Conservation (phyloP, 148 eudicot species). For the Rhododendron ferrugineum region DNA sequence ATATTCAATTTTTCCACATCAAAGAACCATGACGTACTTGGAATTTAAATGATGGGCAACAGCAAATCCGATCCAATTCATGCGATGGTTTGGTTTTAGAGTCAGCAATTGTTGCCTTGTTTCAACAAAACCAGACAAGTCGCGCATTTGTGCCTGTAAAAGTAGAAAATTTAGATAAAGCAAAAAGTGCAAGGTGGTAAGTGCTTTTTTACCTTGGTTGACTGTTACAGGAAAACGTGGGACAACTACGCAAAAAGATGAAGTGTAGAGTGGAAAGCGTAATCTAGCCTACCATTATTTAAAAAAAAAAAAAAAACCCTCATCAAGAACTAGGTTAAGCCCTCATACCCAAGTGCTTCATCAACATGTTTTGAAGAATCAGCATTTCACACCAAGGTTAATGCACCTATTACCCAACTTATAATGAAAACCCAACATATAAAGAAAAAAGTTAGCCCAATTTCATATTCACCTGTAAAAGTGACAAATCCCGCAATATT, state of each 20-base stretch:
- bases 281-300: background rate
- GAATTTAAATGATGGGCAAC: slow-evolving; percentile 84
- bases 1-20: background rate
- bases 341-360: background rate
- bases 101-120: slow-evolving; percentile 95
- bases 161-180: background rate
- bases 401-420: background rate
- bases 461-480: slow-evolving; percentile 59
- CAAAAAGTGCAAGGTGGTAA: background rate
- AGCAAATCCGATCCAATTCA: slow-evolving; percentile 99
- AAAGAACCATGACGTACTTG: slow-evolving; percentile 42
- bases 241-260: background rate
- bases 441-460: background rate
- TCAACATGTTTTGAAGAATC: background rate
- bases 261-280: background rate
- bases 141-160: slow-evolving; percentile 97
- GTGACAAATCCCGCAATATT: slow-evolving; percentile 89
- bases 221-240: background rate
- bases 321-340: background rate
- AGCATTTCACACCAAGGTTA: background rate
- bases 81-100: slow-evolving; percentile 95
- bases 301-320: too few relatives aligned
- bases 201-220: background rate
- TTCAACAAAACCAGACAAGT: slow-evolving; percentile 92
- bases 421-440: background rate